Evolutionary conservation across 495 filamentous ascomycete genomes (phyloP), one percentile per base, ranked within the genome.

Genomic region (Hypoxylon crocopeplum): DNA sequence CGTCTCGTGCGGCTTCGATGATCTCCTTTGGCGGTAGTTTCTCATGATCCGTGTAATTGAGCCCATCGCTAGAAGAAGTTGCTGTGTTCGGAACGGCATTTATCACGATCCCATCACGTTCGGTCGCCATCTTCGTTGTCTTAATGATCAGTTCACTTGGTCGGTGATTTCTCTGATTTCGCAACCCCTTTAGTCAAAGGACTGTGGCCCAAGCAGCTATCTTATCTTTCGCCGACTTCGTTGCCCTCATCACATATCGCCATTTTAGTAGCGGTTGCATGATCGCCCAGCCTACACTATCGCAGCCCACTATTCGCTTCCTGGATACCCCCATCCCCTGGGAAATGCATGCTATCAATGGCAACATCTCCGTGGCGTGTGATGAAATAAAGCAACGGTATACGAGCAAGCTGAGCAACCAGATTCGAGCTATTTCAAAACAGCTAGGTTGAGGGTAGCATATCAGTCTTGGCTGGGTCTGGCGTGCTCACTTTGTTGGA

Each of bases 401-500:
- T 16, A 54, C 5, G 20, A 24, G 7, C 12, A 32, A 37, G 27
- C 15, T 24, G 44, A 55, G 42, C 13, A 64, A 59, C 48, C 20
- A 49, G 22, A 11, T 44, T 11, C 10, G 29, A 42, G 38, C 21
- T 22, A 58, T 64, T 58, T 53, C 60, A 53, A 55, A 46, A 21
- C 16, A 38, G n/a, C 6, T 16, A 20, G 10, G 30, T 45, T 45
- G 39, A 47, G 44, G 46, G 49, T 55, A 50, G 46, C 20, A 46
- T 16, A 16, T 17, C 29, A 20, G 55, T 47, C 55, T 56, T 64
- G 49, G 61, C 49, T 36, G 22, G 12, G 7, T 45, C 38, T 56
- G 49, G 46, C 39, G 50, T 56, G 61, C 45, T 59, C 16, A 30
- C 11, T 34, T 51, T 5, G 49, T 59, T 64, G 61, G 61, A 64